Base-by-base conservation (phyloP, 2,329 filamentous ascomycete genomes). In the Hymenoscyphus albidus region DNA sequence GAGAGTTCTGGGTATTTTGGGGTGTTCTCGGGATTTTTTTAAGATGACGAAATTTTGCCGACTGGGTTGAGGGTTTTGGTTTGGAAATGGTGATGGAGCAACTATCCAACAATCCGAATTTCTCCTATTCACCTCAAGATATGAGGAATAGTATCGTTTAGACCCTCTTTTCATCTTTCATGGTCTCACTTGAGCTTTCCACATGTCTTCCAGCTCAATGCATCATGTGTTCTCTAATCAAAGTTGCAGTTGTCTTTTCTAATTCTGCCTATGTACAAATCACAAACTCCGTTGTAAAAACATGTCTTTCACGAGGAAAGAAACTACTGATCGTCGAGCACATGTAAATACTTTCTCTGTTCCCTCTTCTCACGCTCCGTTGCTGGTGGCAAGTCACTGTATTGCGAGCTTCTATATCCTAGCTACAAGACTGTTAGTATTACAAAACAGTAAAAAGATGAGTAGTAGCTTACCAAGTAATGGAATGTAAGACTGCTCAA, bases 261-360 rank as follows among this genome's bases (percentile, higher is more conserved):
- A 60, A 58, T 61, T 58, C 75, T 74, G 67, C 70, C 70, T 76
- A 78, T 78, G 70, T 78, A 78, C 76, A 78, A 35, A 69, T 73
- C 70, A 69, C 35, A 39, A 65, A 55, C 61, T 48, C 58, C 61
- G 38, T 64, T 67, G 62, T 64, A 67, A 60, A 59, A 63, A 66
- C 62, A 66, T 40, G 40, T 27, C 40, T 32, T 42, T 18, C 14
- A 22, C 31, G 57, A 38, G 14, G 31, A 63, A 64, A 48, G 18
- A 40, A 57, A 78, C 80, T 88, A 95, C 83, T 93, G 86, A 78
- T 95, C 89, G 77, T 96, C 92, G 76, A 92, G 81, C 67, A 99
- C 93, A 78, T 99, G 95, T 77, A 98, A 81, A 78, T 96, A 99
- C 83, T 97, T 95, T 85, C 89, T 95, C 80, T 98, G 93, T 78